A percentile compares a stretch with the other conserved stretches of the same genome.
phyloP scores from a whole-genome alignment of 2,329 filamentous ascomycete genomes.

The Xylariomycetidae sp. region DNA sequence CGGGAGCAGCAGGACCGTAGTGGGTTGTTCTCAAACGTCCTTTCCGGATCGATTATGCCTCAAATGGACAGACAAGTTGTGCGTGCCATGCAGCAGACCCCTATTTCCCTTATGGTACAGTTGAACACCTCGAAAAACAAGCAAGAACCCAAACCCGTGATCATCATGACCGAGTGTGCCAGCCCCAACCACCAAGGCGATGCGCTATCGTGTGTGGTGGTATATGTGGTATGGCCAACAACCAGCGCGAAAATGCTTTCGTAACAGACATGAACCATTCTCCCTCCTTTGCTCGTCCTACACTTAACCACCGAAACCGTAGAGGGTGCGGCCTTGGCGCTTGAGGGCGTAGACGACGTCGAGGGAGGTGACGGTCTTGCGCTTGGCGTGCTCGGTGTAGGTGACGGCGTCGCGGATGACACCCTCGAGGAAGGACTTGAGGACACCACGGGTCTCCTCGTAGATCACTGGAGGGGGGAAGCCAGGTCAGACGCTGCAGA shows the following conservation, averaged over 20 bases:
- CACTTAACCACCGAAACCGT: slow-evolving; percentile 59
- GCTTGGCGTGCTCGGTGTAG: slow-evolving; percentile 79
- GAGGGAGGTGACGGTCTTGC: slow-evolving; percentile 63
- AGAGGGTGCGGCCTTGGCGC: slow-evolving; percentile 58
- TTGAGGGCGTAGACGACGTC: slow-evolving; percentile 59
- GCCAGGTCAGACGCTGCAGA: slow-evolving; percentile 18
- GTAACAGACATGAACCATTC: slow-evolving; percentile 29
- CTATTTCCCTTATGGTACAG: slow-evolving; percentile 29
- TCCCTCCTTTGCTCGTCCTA: slow-evolving; percentile 8
- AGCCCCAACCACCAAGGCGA: slow-evolving; percentile 19
- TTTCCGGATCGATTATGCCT: slow-evolving; percentile 26
- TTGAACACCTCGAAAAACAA: slow-evolving; percentile 29
- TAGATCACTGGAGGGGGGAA: slow-evolving; percentile 65
- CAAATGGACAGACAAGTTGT: slow-evolving; percentile 22
- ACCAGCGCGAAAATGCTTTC: slow-evolving; percentile 27
- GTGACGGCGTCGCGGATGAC: slow-evolving; percentile 76
- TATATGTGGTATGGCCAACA: slow-evolving; percentile 9
- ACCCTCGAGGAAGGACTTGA: slow-evolving; percentile 78
- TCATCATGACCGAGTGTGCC: slow-evolving; percentile 28
- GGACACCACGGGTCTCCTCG: slow-evolving; percentile 75
- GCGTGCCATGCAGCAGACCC: slow-evolving; percentile 21
- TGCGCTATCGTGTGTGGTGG: slow-evolving; percentile 19
- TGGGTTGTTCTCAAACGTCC: slow-evolving; percentile 16
- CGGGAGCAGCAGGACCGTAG: not conserved
- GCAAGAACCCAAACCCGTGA: slow-evolving; percentile 26